Conservation (phyloP, 371 early-diverging fungal species). For the Globomyces sp. region DNA sequence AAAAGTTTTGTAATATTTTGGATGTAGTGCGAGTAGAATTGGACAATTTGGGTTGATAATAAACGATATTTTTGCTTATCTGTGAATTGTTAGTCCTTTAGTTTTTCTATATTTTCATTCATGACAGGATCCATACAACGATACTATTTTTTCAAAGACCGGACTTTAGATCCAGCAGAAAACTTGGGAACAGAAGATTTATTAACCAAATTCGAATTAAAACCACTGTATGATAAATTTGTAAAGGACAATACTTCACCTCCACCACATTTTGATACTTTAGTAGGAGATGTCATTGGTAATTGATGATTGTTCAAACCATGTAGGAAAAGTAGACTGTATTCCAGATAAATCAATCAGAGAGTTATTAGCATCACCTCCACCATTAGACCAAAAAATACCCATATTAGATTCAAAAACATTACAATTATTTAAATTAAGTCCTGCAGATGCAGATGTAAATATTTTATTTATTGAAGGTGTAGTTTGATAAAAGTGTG, state of each 20-base stretch:
- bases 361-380: neutral
- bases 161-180: neutral
- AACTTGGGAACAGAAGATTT: constrained; percentile 10
- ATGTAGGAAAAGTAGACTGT: constrained; percentile 3
- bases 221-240: neutral
- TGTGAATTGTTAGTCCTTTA: too few relatives aligned
- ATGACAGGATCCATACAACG: neutral
- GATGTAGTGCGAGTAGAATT: neutral
- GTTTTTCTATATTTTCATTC: too few relatives aligned
- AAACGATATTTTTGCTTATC: too few relatives aligned
- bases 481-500: constrained; percentile 11
- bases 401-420: neutral
- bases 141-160: constrained; percentile 9
- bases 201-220: constrained; percentile 1
- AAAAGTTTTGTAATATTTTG: neutral
- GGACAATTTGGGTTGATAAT: neutral
- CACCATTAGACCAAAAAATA: neutral
- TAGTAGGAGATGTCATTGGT: constrained; percentile 6
- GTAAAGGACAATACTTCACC: constrained; percentile 1
- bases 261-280: neutral
- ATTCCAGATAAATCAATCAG: neutral
- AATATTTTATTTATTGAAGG: neutral
- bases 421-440: neutral
- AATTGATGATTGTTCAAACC: neutral
- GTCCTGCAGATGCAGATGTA: neutral